Conservation (phyloP, 1,139 yeast genomes). For the Yamadazyma aaseri region DNA sequence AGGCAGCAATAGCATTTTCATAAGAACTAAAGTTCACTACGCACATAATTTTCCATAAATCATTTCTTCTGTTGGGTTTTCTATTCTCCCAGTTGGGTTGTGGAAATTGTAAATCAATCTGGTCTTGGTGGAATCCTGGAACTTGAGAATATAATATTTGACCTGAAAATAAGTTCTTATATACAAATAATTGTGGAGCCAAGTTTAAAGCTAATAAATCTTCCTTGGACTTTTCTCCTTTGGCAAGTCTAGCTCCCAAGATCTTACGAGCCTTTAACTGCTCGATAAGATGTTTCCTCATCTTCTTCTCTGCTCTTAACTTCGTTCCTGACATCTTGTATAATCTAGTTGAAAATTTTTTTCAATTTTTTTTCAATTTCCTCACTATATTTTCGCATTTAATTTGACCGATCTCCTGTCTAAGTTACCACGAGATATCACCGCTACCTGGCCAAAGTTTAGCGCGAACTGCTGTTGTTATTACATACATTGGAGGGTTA, state of each 20-base stretch:
- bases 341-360: conserved; percentile 6
- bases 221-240: conserved; percentile 34
- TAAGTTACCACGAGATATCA: too few species aligned
- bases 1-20: conserved; percentile 70
- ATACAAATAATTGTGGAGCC: conserved; percentile 82
- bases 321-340: conserved; percentile 40
- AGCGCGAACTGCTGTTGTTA: too few species aligned
- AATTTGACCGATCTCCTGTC: too few species aligned
- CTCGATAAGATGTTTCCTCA: conserved; percentile 50
- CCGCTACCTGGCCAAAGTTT: too few species aligned
- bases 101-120: conserved; percentile 68
- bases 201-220: conserved; percentile 34
- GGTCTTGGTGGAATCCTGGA: conserved; percentile 67
- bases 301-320: conserved; percentile 48
- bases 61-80: conserved; percentile 75
- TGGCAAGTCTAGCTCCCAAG: conserved; percentile 45
- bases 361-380: neutral
- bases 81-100: conserved; percentile 90
- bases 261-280: conserved; percentile 46
- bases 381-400: neutral
- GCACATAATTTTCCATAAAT: conserved; percentile 89
- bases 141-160: conserved; percentile 88
- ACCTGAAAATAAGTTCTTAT: conserved; percentile 83
- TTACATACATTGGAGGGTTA: too few species aligned
- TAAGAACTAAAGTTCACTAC: conserved; percentile 70